phyloP scores from a whole-genome alignment of 75 land plant genomes.

The Picea glauca region DNA sequence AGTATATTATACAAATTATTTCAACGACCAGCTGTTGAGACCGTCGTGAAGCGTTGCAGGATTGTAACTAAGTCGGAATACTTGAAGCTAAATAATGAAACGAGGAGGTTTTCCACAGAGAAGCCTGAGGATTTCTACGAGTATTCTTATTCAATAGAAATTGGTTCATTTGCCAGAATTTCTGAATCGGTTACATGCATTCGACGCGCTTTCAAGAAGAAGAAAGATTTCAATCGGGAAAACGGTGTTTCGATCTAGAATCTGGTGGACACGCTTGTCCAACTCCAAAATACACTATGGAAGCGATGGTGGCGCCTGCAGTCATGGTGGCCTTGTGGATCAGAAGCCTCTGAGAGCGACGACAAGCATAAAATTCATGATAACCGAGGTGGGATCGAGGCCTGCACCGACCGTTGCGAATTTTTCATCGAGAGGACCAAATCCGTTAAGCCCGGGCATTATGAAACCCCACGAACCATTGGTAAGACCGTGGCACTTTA shows the following conservation, averaged over 20 bases:
- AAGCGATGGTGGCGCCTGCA: too few species aligned
- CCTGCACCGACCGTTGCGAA: too few species aligned
- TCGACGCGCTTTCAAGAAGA: not conserved
- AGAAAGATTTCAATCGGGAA: not conserved
- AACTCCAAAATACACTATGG: not conserved
- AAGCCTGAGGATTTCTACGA: not conserved
- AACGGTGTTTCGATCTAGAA: not conserved
- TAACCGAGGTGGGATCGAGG: too few species aligned
- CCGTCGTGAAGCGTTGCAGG: not conserved
- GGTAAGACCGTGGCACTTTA: too few species aligned
- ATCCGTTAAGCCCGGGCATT: too few species aligned
- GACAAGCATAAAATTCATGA: too few species aligned
- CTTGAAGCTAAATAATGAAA: not conserved
- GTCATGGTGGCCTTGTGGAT: too few species aligned
- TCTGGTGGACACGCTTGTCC: not conserved
- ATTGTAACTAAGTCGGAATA: not conserved
- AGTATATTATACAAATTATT: conserved; percentile 1
- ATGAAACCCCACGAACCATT: too few species aligned
- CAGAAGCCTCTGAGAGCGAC: too few species aligned
- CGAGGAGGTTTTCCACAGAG: not conserved
- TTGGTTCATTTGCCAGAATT: not conserved
- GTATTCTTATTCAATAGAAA: not conserved
- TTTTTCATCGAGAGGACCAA: too few species aligned
- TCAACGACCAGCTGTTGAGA: not conserved
- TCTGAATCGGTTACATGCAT: not conserved